Base-by-base conservation (phyloP, 768 basidiomycete species). In the Auricularia heimuer region DNA sequence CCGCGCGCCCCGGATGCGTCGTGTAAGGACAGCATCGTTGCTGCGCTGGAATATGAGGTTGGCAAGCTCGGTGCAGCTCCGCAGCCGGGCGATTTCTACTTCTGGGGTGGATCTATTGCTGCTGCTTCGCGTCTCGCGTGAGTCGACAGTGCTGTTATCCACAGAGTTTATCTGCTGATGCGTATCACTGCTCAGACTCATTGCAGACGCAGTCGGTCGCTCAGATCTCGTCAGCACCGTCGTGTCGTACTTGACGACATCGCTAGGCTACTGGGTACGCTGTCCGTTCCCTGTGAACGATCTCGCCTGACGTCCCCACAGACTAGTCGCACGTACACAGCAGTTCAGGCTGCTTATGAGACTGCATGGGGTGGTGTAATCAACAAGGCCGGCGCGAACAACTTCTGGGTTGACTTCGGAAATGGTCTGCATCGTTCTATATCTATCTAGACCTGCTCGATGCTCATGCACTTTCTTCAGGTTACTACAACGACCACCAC, bases 281-380 rank as follows among this genome's bases (percentile, higher is more conserved):
- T 16, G 18, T 4, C 37, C 14, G 10, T n/a, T 18, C 12, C 3
- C 16, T 29, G 29, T 29, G 29, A 29, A 29, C 29, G 29, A 29
- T 29, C 29, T 29, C 29, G 29, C 29, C 29, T 18, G 16, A 18
- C 37, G 60, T 18, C n/a, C 37, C 6, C 3, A 14, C 29, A n/a
- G 33, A 8, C 71, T 71, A 70, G 70, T 60, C 64, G 71, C 21
- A 68, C 71, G 8, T 67, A 63, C 37, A 68, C 70, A 1, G 36
- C 66, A 47, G 70, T 71, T 3, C 62, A 72, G 21, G 71, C 75
- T 3, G 75, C 75, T 0, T 76, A 74, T 60, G 74, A 76, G 63
- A 75, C 74, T n/a, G 74, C 67, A 0, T 76, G 75, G 75, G 75
- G 75, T 44, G 75, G 75, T 33, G 73, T 76, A 24, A 75, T 76